Conservation (phyloP, 2,329 filamentous ascomycete genomes). For the Ophiostoma ips region DNA sequence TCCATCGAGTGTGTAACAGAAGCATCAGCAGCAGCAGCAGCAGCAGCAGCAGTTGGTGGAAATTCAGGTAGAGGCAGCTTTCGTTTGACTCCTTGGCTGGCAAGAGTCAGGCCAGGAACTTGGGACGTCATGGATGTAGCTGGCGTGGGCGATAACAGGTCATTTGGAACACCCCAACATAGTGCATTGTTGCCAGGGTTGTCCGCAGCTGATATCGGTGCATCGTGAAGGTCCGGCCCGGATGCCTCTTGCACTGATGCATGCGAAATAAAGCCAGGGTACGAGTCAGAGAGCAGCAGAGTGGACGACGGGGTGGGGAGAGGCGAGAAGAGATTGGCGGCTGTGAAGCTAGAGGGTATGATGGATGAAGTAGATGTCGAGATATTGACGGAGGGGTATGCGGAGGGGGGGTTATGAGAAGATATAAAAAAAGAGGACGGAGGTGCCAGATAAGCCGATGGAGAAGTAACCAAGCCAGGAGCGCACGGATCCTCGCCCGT, state of each 20-base stretch:
- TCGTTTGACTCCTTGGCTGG: not conserved
- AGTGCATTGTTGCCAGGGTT: too few species aligned
- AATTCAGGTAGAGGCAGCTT: too few species aligned
- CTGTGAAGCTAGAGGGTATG: too few species aligned
- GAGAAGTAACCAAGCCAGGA: constrained; percentile 4
- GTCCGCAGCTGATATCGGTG: not conserved
- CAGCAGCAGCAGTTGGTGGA: too few species aligned
- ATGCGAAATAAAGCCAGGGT: too few species aligned
- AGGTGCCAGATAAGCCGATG: not conserved
- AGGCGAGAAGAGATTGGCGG: not conserved
- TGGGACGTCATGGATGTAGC: not conserved
- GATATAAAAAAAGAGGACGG: not conserved
- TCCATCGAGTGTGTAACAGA: too few species aligned
- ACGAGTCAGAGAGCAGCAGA: not conserved
- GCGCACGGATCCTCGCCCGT: constrained; percentile 1
- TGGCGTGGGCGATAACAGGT: not conserved
- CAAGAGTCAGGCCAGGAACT: not conserved
- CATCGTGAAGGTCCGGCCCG: not conserved
- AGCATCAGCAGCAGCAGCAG: not conserved
- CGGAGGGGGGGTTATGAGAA: too few species aligned
- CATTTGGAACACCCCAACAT: too few species aligned
- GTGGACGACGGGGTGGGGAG: constrained; percentile 4
- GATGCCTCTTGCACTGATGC: too few species aligned
- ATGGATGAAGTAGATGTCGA: too few species aligned
- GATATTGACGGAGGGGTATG: too few species aligned